Conservation (phyloP, 2,329 filamentous ascomycete species). For the Venturia pyrina region DNA sequence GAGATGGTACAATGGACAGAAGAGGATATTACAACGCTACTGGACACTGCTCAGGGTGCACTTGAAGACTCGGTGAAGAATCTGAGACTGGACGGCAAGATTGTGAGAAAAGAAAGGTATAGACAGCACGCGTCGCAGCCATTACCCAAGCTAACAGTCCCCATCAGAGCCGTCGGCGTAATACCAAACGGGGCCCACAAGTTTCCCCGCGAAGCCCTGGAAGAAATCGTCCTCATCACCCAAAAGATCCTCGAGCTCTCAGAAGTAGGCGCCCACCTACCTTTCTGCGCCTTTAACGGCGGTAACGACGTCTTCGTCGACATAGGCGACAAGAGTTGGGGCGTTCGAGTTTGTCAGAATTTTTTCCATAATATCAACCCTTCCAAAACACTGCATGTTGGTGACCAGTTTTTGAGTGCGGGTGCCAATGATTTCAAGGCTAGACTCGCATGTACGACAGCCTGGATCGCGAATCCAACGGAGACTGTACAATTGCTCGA, state of each 20-base stretch:
- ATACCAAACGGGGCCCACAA: conserved; percentile 50
- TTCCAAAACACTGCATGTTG: conserved; percentile 81
- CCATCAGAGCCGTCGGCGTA: conserved; percentile 35
- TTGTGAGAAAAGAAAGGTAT: conserved; percentile 77
- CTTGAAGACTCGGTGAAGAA: conserved; percentile 71
- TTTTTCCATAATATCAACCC: conserved; percentile 73
- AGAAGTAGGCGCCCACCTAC: conserved; percentile 56
- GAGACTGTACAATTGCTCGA: conserved; percentile 88
- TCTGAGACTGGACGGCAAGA: conserved; percentile 65
- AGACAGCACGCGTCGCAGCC: background rate
- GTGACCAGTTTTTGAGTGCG: conserved; percentile 89
- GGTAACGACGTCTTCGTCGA: conserved; percentile 97
- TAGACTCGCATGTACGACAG: conserved; percentile 80
- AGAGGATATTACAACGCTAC: conserved; percentile 63
- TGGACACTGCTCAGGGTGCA: conserved; percentile 80
- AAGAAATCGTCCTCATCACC: conserved; percentile 90
- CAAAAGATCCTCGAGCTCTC: conserved; percentile 86
- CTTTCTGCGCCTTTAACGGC: conserved; percentile 95
- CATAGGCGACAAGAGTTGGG: conserved; percentile 96
- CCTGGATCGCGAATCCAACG: conserved; percentile 87
- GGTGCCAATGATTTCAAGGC: conserved; percentile 98
- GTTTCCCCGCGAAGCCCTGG: conserved; percentile 78
- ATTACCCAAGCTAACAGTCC: background rate
- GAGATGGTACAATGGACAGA: conserved; percentile 73
- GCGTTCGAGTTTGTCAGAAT: conserved; percentile 81